phyloP scores from a whole-genome alignment of 441 rosid genomes.

The Arabidopsis lyrata region DNA sequence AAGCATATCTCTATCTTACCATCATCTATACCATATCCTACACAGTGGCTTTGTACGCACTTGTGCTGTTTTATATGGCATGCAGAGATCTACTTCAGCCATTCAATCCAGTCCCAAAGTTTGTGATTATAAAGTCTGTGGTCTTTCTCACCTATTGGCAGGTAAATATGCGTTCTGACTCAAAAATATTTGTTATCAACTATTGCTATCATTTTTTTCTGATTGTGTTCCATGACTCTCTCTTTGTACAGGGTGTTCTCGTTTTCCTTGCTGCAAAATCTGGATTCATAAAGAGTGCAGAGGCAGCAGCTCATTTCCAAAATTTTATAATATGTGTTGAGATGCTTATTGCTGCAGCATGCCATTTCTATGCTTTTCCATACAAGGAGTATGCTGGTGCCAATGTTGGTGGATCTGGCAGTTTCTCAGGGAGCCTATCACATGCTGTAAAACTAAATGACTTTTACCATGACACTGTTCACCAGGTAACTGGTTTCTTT shows the following conservation, averaged over 20 bases:
- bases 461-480: slow-evolving; percentile 97
- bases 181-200: not conserved
- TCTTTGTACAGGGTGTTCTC: slow-evolving; percentile 75
- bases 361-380: slow-evolving; percentile 93
- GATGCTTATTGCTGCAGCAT: slow-evolving; percentile 96
- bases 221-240: not conserved
- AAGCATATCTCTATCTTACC: slow-evolving; percentile 90
- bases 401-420: slow-evolving; percentile 75
- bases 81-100: slow-evolving; percentile 99
- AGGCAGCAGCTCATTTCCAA: slow-evolving; percentile 89
- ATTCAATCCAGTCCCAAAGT: slow-evolving; percentile 97
- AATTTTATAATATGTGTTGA: slow-evolving; percentile 89
- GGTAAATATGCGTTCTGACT: slow-evolving; percentile 52
- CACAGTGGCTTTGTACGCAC: slow-evolving; percentile 88
- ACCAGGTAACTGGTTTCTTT: slow-evolving; percentile 63
- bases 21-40: slow-evolving; percentile 93
- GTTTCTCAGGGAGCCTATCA: slow-evolving; percentile 77
- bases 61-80: slow-evolving; percentile 91
- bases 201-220: slow-evolving; percentile 13
- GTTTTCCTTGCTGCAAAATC: slow-evolving; percentile 97
- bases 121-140: slow-evolving; percentile 90
- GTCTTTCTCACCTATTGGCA: slow-evolving; percentile 98
- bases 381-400: slow-evolving; percentile 99
- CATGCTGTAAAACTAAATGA: slow-evolving; percentile 96
- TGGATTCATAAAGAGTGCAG: slow-evolving; percentile 71